These are phyloP conservation scores for Infundibulicybe gibba DNA, from an alignment of 768 basidiomycete species.

Conservation along the genomic window DNA sequence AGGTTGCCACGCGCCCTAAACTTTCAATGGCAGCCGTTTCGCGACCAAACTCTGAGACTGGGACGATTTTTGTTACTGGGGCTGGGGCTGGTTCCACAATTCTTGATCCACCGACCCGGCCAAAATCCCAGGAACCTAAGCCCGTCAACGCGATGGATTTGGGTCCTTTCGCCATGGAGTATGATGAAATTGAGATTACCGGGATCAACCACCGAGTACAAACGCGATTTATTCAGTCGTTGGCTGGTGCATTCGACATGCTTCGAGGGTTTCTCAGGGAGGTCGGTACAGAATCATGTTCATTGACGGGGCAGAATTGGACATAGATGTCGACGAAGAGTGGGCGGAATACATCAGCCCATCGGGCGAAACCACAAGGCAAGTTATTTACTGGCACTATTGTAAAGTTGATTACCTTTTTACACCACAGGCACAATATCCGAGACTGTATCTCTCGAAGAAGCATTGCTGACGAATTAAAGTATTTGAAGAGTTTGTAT, in stretches of 20 bases:
- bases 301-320: constrained; percentile 32
- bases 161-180: constrained; percentile 9
- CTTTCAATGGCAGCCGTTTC: neutral
- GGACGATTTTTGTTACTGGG: no score
- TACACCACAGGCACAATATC: constrained; percentile 25
- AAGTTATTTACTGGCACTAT: constrained; percentile 4
- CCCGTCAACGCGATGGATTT: no score
- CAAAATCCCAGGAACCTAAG: no score
- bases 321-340: constrained; percentile 41
- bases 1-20: constrained; percentile 5
- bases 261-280: constrained; percentile 33
- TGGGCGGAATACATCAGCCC: constrained; percentile 28
- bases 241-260: constrained; percentile 41
- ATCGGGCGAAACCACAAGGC: constrained; percentile 24
- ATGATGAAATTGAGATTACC: constrained; percentile 10
- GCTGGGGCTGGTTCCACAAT: no score
- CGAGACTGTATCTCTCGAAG: constrained; percentile 26
- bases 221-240: constrained; percentile 34
- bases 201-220: constrained; percentile 15
- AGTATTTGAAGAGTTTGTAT: constrained; percentile 36
- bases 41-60: neutral
- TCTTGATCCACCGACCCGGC: no score
- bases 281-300: constrained; percentile 42
- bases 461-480: constrained; percentile 36
- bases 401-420: neutral